These are phyloP conservation scores for Arthrobotrys sinensis DNA, from an alignment of 2,329 filamentous ascomycete species.

Conservation along the genomic window DNA sequence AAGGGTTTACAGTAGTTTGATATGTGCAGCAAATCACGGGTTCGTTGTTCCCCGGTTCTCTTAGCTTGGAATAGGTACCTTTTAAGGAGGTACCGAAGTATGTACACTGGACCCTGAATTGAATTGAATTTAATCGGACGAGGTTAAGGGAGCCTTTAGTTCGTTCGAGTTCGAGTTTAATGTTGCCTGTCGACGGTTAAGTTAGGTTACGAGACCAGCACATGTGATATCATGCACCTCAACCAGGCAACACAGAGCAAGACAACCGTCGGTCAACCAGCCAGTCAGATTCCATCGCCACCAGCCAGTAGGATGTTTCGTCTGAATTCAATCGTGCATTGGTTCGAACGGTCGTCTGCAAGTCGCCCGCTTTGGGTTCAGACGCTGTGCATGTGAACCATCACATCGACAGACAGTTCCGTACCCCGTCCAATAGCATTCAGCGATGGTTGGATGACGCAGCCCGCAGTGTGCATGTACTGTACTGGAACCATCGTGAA, in stretches of 20 bases:
- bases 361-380: slow-evolving; percentile 32
- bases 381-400: slow-evolving; percentile 40
- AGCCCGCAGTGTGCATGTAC: slow-evolving; percentile 21
- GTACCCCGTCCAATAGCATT: slow-evolving; percentile 24
- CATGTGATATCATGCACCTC: slow-evolving; percentile 25
- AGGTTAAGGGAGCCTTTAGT: no score
- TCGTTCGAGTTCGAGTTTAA: no score
- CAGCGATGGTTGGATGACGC: slow-evolving; percentile 38
- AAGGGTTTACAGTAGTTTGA: neutral
- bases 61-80: neutral
- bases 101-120: slow-evolving; percentile 10
- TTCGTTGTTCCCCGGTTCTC: neutral
- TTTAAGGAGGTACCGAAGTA: no score
- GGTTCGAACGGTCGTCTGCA: slow-evolving; percentile 32
- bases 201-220: no score
- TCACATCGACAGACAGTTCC: neutral
- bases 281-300: slow-evolving; percentile 6
- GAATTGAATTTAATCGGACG: neutral
- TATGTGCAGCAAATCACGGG: neutral
- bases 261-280: neutral
- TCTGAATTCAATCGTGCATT: slow-evolving; percentile 33
- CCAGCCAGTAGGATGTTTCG: slow-evolving; percentile 28
- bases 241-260: slow-evolving; percentile 1
- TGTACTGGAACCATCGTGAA: slow-evolving; percentile 45
- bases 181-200: no score